Evolutionary conservation across 495 filamentous ascomycete species (phyloP).

Genomic region (Hypoxylon fuscum): DNA sequence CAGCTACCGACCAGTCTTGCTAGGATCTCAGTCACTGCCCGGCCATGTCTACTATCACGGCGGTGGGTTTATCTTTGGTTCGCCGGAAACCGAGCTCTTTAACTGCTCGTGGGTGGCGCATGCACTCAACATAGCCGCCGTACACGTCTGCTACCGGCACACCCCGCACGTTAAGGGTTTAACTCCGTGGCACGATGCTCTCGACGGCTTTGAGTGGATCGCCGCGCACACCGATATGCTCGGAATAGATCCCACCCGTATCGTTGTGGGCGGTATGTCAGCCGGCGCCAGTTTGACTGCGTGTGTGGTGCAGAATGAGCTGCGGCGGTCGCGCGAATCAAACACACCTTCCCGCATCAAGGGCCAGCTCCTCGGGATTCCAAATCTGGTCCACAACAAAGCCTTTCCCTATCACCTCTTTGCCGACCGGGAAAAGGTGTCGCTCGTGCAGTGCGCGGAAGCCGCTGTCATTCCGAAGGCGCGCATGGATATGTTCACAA

Average conservation of each 20-base stretch:
- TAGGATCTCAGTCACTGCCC: conserved; percentile 44
- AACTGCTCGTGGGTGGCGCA: conserved; percentile 52
- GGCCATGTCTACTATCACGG: conserved; percentile 61
- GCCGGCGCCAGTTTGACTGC: conserved; percentile 58
- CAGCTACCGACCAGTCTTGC: conserved; percentile 51
- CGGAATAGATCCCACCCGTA: conserved; percentile 45
- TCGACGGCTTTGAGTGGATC: conserved; percentile 60
- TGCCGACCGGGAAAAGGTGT: conserved; percentile 46
- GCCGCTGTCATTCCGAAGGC: conserved; percentile 50
- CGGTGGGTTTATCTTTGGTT: conserved; percentile 60
- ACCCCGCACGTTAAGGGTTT: conserved; percentile 55
- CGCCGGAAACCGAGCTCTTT: conserved; percentile 56
- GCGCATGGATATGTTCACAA: conserved; percentile 47
- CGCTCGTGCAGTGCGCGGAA: conserved; percentile 50
- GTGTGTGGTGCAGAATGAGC: conserved; percentile 48
- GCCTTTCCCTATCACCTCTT: conserved; percentile 53
- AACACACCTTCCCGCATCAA: conserved; percentile 43
- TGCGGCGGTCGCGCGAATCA: conserved; percentile 36
- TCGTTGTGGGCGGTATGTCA: conserved; percentile 59
- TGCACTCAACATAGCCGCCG: conserved; percentile 43
- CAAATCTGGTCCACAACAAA: conserved; percentile 44
- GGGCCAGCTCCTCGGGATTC: conserved; percentile 58
- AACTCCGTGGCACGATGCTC: conserved; percentile 57
- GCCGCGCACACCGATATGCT: conserved; percentile 47
- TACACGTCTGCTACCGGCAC: conserved; percentile 61